Base-by-base conservation (phyloP, 163 green algal species). In the Chlorella variabilis region DNA sequence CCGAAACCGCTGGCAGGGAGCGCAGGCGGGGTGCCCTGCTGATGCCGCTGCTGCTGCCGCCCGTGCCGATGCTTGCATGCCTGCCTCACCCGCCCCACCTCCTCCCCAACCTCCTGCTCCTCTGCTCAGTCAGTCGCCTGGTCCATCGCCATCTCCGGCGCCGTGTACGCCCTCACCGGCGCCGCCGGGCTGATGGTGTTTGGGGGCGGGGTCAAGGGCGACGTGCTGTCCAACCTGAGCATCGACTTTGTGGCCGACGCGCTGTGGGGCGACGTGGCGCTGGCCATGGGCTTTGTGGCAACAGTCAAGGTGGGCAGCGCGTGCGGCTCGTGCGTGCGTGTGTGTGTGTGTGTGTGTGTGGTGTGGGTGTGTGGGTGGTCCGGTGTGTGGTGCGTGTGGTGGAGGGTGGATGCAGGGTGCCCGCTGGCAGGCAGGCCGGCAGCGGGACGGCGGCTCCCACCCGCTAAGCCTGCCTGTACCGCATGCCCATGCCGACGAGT, bases 141-240 rank as follows among this genome's bases (percentile, higher is more conserved):
- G 0, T 48, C 48, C 27, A 21, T 84, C 31, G 29, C 13, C 41
- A 29, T 67, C 67, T 48, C n/a, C 34, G 67, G 65, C 25, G 13
- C 36, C 3, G n/a, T 78, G 0, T 79, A 78, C 42, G 45, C 45
- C 3, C 3, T 48, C 5, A 67, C 66, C 4, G 70, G 70, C 5
- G 67, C 33, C 17, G 39, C 39, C 49, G 78, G 65, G 7, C 33
- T 79, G 11, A 4, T 59, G 23, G 51, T 71, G 15, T 84, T 58
- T 38, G 78, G 78, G 4, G 17, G 4, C 5, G 0, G 15, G 34
- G 59, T 49, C 38, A 45, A 48, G 18, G 78, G 78, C 25, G 78
- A 84, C 34, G 78, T 84, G 41, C 78, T 84, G 31, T 62, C 78
- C 42, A 78, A 83, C 66, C 51, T 83, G 39, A 63, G 18, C 41